Evolutionary conservation across 2,329 filamentous ascomycete genomes (phyloP).

Genomic region (Aspergillus carbonarius): DNA sequence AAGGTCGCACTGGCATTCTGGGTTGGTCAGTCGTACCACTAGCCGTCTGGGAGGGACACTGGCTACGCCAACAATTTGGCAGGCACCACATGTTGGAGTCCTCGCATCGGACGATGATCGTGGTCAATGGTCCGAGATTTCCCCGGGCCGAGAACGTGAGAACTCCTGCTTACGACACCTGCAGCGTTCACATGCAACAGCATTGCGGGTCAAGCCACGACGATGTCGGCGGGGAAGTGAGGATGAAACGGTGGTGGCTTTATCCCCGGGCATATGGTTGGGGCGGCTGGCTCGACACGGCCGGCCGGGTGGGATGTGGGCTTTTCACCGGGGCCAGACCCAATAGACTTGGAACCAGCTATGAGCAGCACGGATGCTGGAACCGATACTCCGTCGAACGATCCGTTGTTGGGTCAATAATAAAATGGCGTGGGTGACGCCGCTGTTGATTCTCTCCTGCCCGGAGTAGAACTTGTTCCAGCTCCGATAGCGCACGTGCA

Average conservation of each 20-base stretch:
- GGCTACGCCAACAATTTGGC: not conserved
- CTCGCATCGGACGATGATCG: conserved; percentile 1
- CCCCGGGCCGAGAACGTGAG: not conserved
- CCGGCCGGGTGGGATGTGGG: not conserved
- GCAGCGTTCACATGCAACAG: conserved; percentile 21
- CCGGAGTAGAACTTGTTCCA: too few relatives aligned
- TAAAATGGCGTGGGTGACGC: too few relatives aligned
- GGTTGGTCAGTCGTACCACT: not conserved
- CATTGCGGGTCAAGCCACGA: conserved; percentile 25
- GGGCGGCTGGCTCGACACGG: not conserved
- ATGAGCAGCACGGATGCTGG: not conserved
- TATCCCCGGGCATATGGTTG: not conserved
- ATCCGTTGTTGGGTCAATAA: too few relatives aligned
- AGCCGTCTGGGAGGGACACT: not conserved
- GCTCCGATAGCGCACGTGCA: too few relatives aligned
- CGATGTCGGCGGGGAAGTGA: conserved; percentile 9
- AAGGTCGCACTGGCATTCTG: not conserved
- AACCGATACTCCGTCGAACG: not conserved
- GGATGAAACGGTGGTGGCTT: not conserved
- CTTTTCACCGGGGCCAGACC: not conserved
- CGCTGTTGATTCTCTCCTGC: too few relatives aligned
- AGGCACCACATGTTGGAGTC: conserved; percentile 4
- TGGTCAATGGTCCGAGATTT: not conserved
- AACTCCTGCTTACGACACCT: conserved; percentile 12
- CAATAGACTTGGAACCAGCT: not conserved